Percentiles rank a stretch among this genome's conserved stretches.
Evolutionary conservation across 805 yeast species (phyloP).

Genomic region (Metschnikowia lachancei): DNA sequence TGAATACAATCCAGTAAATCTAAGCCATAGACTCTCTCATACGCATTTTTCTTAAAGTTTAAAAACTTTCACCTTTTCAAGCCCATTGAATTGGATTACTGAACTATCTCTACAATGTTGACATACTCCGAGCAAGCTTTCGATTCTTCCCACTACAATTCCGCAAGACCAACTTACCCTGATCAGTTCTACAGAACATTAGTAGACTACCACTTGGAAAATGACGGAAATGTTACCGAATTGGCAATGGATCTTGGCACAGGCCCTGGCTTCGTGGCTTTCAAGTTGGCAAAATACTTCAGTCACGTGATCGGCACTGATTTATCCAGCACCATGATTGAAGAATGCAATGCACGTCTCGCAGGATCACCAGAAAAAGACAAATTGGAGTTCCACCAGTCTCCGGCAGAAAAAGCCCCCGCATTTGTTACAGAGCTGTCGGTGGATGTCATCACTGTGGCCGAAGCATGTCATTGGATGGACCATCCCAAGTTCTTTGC

Average conservation of each 20-base stretch:
- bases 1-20: too few species aligned
- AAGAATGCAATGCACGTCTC: slow-evolving; percentile 22
- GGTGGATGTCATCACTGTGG: slow-evolving; percentile 71
- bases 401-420: slow-evolving; percentile 30
- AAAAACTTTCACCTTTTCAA: too few species aligned
- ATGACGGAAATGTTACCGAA: slow-evolving; percentile 20
- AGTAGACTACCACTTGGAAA: slow-evolving; percentile 37
- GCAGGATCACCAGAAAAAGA: slow-evolving; percentile 2
- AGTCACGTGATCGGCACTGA: slow-evolving; percentile 62
- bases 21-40: too few species aligned
- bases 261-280: slow-evolving; percentile 76
- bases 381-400: slow-evolving; percentile 22
- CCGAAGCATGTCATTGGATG: slow-evolving; percentile 88
- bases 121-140: slow-evolving; percentile 56
- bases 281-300: slow-evolving; percentile 46
- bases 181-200: slow-evolving; percentile 44
- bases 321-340: slow-evolving; percentile 55
- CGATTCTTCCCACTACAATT: slow-evolving; percentile 50
- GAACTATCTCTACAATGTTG: slow-evolving; percentile 59
- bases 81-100: too few species aligned
- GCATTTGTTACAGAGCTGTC: slow-evolving; percentile 22
- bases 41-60: too few species aligned
- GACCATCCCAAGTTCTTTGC: slow-evolving; percentile 52
- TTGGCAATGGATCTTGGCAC: slow-evolving; percentile 72
- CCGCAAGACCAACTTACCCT: slow-evolving; percentile 70